phyloP scores from a whole-genome alignment of 169 alveolate species.

The Cryptosporidium felis region DNA sequence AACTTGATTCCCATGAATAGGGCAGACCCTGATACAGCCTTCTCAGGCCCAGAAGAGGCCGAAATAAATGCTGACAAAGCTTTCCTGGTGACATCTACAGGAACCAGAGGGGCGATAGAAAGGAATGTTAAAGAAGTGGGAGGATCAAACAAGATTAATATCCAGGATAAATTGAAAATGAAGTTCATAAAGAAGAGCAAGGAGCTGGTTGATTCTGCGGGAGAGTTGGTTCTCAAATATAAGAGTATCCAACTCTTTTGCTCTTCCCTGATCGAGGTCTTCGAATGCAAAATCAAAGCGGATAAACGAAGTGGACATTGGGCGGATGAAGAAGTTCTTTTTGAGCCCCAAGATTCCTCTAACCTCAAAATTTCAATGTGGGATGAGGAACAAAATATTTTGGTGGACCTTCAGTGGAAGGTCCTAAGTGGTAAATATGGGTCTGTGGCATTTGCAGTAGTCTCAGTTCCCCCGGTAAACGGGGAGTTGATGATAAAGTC shows the following conservation, averaged over 20 bases:
- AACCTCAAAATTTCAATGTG: neutral
- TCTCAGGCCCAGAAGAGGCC: too few species aligned
- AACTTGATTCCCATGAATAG: too few species aligned
- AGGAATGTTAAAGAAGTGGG: neutral
- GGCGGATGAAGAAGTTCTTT: neutral
- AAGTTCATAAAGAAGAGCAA: neutral
- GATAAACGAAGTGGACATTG: neutral
- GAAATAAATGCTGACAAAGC: too few species aligned
- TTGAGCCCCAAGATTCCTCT: neutral
- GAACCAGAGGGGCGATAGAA: neutral
- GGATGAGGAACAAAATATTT: neutral
- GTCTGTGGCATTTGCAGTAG: slow-evolving; percentile 44
- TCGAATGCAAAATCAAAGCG: slow-evolving; percentile 12
- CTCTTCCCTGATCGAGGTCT: neutral
- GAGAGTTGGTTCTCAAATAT: slow-evolving; percentile 7
- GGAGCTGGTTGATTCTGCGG: neutral
- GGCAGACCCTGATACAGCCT: too few species aligned
- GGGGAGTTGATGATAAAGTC: slow-evolving; percentile 23
- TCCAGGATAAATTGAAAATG: neutral
- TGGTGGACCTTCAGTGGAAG: slow-evolving; percentile 6
- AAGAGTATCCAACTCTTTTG: slow-evolving; percentile 32
- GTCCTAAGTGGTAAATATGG: slow-evolving; percentile 60
- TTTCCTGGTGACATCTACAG: neutral
- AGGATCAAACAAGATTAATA: neutral
- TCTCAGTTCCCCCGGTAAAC: neutral